Evolutionary conservation across 192 early-diverging fungal genomes (phyloP).

Genomic region (Backusella circina): DNA sequence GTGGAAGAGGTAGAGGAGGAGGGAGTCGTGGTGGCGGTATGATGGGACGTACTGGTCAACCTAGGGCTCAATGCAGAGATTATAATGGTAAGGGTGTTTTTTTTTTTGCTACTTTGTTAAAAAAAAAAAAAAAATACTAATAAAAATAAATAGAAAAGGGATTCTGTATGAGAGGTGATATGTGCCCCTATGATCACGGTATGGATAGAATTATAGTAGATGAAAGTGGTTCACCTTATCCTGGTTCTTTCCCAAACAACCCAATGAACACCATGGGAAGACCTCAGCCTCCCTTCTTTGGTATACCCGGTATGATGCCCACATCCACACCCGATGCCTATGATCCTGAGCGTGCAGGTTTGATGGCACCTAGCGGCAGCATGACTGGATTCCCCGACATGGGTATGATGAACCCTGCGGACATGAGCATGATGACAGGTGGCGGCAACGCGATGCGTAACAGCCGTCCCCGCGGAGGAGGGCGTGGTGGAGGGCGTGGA

Average conservation of each 20-base stretch:
- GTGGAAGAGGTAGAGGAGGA: conserved; percentile 32
- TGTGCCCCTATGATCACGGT: conserved; percentile 77
- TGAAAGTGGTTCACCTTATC: conserved; percentile 34
- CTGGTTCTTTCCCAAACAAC: conserved; percentile 34
- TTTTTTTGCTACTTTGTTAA: too few relatives aligned
- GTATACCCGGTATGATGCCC: conserved; percentile 14
- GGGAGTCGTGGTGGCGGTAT: conserved; percentile 38
- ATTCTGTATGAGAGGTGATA: conserved; percentile 76
- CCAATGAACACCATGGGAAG: conserved; percentile 32
- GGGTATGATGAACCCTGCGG: conserved; percentile 9
- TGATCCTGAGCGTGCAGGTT: conserved; percentile 47
- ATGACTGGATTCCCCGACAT: neutral
- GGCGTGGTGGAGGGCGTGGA: conserved; percentile 45
- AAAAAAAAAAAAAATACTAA: too few relatives aligned
- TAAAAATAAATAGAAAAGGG: conserved; percentile 77
- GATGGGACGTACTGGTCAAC: conserved; percentile 36
- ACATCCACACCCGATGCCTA: conserved; percentile 38
- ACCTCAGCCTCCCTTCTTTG: conserved; percentile 39
- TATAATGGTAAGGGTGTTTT: conserved; percentile 60
- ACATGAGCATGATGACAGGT: neutral
- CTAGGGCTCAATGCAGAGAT: conserved; percentile 61
- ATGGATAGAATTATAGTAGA: conserved; percentile 67
- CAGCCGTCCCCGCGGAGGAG: neutral
- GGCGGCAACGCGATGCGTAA: conserved; percentile 8
- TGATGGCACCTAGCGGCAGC: conserved; percentile 12